Conservation (phyloP, 139 green algal species). For the Auxenochlorella pyrenoidosa region DNA sequence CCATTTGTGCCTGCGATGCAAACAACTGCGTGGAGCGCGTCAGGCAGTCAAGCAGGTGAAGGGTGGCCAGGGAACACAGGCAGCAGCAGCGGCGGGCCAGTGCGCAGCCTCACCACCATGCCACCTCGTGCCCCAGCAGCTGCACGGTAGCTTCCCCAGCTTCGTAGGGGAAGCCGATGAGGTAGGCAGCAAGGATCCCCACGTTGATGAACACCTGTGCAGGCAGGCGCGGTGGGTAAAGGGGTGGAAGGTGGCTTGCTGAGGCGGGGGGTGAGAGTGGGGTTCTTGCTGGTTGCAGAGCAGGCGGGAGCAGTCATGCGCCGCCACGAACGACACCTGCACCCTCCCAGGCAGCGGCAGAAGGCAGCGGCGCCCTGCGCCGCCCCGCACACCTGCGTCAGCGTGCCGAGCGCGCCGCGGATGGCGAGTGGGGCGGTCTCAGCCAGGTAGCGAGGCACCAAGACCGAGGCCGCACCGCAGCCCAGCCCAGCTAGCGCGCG, state of each 20-base stretch:
- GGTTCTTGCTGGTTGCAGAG: neutral
- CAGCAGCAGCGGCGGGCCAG: neutral
- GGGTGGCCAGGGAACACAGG: neutral
- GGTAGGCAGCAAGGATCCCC: slow-evolving; percentile 77
- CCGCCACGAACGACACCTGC: too few relatives aligned
- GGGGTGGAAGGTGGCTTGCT: too few relatives aligned
- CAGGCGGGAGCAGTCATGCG: neutral
- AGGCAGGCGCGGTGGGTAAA: too few relatives aligned
- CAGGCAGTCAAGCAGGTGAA: neutral
- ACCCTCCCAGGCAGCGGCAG: too few relatives aligned
- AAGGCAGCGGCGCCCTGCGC: neutral
- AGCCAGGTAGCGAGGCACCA: slow-evolving; percentile 75
- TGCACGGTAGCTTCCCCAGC: slow-evolving; percentile 41
- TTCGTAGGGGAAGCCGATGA: slow-evolving; percentile 62
- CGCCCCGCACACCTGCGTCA: slow-evolving; percentile 57
- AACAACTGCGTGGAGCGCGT: neutral
- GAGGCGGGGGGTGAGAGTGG: too few relatives aligned
- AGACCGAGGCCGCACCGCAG: slow-evolving; percentile 58
- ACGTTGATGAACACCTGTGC: slow-evolving; percentile 68
- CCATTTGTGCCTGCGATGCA: too few relatives aligned
- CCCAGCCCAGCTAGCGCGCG: slow-evolving; percentile 59
- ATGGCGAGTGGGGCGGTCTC: slow-evolving; percentile 69
- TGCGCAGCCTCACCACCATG: slow-evolving; percentile 36
- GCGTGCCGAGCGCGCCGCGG: slow-evolving; percentile 62
- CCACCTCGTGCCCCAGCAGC: slow-evolving; percentile 12